A percentile compares a stretch with the other conserved stretches of the same genome.
These are phyloP conservation scores for Fusarium nodosum DNA, from an alignment of 2,329 filamentous ascomycete species.

Conservation along the genomic window DNA sequence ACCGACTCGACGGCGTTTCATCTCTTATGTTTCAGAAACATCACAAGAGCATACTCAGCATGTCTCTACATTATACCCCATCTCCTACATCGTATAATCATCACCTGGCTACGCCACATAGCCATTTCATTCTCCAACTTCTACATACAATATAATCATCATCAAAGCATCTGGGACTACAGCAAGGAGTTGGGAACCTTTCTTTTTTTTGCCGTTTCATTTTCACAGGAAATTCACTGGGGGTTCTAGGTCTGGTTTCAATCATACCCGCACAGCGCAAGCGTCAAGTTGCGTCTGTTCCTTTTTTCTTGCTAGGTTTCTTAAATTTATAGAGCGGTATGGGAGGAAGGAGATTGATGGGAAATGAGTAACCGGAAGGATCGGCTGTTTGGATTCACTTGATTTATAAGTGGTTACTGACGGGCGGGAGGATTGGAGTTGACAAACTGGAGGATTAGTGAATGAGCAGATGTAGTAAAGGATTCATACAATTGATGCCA, in stretches of 20 bases:
- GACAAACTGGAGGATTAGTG: conserved; percentile 24
- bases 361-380: background rate
- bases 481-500: conserved; percentile 48
- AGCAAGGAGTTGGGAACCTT: conserved; percentile 49
- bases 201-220: conserved; percentile 33
- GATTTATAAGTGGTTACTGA: conserved; percentile 20
- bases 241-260: conserved; percentile 30
- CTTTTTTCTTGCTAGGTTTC: conserved; percentile 22
- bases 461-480: conserved; percentile 37
- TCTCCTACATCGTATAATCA: conserved; percentile 22
- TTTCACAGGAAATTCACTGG: conserved; percentile 29
- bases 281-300: conserved; percentile 16
- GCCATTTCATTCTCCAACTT: conserved; percentile 11
- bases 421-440: conserved; percentile 25
- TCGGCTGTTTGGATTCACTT: conserved; percentile 33
- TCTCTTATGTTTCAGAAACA: conserved; percentile 40
- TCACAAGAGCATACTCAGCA: conserved; percentile 40
- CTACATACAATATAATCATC: conserved; percentile 31
- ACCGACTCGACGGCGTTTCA: conserved; percentile 41
- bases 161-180: conserved; percentile 44
- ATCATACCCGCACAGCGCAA: conserved; percentile 40
- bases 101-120: background rate
- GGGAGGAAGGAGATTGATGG: background rate
- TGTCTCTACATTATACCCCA: conserved; percentile 40
- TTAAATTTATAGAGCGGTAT: conserved; percentile 12